These are phyloP conservation scores for Verbascum thapsus DNA, from an alignment of 257 asterid species.

Conservation along the genomic window DNA sequence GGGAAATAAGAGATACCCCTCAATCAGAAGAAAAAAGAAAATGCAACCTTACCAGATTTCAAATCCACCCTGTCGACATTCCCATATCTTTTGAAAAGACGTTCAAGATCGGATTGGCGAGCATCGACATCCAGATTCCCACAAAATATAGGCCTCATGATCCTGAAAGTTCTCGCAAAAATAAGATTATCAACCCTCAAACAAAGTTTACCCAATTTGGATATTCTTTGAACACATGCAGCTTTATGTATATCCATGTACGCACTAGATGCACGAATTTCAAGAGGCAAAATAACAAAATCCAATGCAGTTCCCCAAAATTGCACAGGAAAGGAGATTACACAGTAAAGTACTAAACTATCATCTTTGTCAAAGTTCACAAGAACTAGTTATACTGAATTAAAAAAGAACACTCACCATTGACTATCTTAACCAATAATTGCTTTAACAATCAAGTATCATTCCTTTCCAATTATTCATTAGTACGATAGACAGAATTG, in stretches of 20 bases:
- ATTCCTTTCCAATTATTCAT: no score
- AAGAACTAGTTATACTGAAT: no score
- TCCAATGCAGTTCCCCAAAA: not conserved
- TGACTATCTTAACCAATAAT: no score
- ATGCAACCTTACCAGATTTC: conserved; percentile 72
- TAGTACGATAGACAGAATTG: no score
- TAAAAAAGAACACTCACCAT: no score
- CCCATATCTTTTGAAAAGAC: conserved; percentile 86
- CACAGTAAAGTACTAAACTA: no score
- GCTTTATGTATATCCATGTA: not conserved
- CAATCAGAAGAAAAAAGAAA: conserved; percentile 1
- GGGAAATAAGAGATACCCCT: not conserved
- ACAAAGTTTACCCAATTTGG: not conserved
- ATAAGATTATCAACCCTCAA: conserved; percentile 10
- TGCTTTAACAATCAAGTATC: no score
- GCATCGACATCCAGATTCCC: conserved; percentile 91
- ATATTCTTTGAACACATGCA: not conserved
- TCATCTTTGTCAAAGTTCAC: no score
- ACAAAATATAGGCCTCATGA: conserved; percentile 80
- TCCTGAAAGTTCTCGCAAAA: conserved; percentile 37
- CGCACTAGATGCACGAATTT: not conserved
- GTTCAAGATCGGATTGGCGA: conserved; percentile 83
- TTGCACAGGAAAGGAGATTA: not conserved
- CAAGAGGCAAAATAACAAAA: not conserved
- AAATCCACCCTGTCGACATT: conserved; percentile 90